These are phyloP conservation scores for Ramaria rubella DNA, from an alignment of 768 basidiomycete genomes.

Conservation along the genomic window DNA sequence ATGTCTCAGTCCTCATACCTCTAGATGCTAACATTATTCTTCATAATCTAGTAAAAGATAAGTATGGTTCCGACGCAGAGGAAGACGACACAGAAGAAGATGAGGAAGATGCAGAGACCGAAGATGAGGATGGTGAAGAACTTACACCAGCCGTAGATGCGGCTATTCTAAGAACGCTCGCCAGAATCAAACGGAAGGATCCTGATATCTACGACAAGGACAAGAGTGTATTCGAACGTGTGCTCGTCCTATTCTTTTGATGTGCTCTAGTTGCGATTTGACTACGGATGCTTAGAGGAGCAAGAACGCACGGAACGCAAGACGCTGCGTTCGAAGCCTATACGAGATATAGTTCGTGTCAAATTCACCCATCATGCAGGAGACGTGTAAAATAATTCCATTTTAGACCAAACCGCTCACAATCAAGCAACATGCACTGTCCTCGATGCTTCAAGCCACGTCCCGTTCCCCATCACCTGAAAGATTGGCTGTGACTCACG, in stretches of 20 bases:
- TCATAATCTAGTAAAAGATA: slow-evolving; percentile 61
- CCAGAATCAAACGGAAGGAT: slow-evolving; percentile 74
- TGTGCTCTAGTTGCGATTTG: neutral
- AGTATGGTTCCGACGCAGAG: slow-evolving; percentile 67
- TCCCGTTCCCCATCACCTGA: slow-evolving; percentile 52
- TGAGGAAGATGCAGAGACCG: slow-evolving; percentile 57
- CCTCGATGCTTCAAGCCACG: slow-evolving; percentile 47
- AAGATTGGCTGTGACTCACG: slow-evolving; percentile 57
- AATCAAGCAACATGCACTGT: slow-evolving; percentile 64
- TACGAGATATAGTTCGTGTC: slow-evolving; percentile 46
- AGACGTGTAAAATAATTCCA: neutral
- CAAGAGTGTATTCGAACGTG: slow-evolving; percentile 76
- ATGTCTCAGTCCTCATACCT: neutral
- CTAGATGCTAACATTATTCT: slow-evolving; percentile 1
- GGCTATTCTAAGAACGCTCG: slow-evolving; percentile 87
- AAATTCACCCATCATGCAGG: neutral
- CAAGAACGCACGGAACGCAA: slow-evolving; percentile 39
- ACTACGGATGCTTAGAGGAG: slow-evolving; percentile 47
- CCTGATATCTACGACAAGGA: slow-evolving; percentile 74
- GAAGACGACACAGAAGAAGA: slow-evolving; percentile 41
- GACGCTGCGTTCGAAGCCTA: slow-evolving; percentile 21
- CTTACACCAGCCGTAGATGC: slow-evolving; percentile 90
- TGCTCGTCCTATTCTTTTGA: slow-evolving; percentile 6
- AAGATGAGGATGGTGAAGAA: slow-evolving; percentile 93
- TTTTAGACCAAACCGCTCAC: slow-evolving; percentile 66